Conservation (phyloP, 2,329 filamentous ascomycete species). For the Aspergillus novoparasiticus region DNA sequence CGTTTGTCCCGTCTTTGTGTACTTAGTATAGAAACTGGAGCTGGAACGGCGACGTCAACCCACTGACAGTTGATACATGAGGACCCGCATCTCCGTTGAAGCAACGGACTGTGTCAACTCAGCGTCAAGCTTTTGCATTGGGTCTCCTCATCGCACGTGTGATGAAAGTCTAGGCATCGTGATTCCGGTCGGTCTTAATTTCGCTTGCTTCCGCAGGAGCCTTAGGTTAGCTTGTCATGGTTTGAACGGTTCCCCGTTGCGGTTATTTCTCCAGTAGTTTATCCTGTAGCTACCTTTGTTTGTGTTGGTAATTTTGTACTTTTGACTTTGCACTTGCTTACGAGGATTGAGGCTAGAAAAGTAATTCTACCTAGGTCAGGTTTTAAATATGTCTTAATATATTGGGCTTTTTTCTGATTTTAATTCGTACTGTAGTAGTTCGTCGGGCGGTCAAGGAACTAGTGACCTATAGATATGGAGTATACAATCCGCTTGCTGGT, state of each 20-base stretch:
- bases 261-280: conserved; percentile 6
- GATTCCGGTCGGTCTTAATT: conserved; percentile 1
- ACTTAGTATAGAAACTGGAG: not conserved
- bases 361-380: not conserved
- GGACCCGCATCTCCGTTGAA: conserved; percentile 6
- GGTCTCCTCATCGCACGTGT: not conserved
- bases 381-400: not conserved
- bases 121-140: conserved; percentile 9
- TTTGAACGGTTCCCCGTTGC: not conserved
- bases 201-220: conserved; percentile 5
- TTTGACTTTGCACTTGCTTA: not conserved
- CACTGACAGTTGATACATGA: not conserved
- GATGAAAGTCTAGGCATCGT: not conserved
- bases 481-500: not conserved
- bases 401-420: not conserved
- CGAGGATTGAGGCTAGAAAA: not conserved
- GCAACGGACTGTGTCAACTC: conserved; percentile 8
- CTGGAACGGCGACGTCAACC: no score
- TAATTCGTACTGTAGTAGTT: not conserved
- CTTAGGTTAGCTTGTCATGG: not conserved
- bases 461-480: not conserved
- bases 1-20: not conserved
- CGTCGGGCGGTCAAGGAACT: not conserved
- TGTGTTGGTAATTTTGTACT: no score
- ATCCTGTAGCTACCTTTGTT: not conserved